Base-by-base conservation (phyloP, 2,329 filamentous ascomycete genomes). In the Botrytis pseudocinerea region DNA sequence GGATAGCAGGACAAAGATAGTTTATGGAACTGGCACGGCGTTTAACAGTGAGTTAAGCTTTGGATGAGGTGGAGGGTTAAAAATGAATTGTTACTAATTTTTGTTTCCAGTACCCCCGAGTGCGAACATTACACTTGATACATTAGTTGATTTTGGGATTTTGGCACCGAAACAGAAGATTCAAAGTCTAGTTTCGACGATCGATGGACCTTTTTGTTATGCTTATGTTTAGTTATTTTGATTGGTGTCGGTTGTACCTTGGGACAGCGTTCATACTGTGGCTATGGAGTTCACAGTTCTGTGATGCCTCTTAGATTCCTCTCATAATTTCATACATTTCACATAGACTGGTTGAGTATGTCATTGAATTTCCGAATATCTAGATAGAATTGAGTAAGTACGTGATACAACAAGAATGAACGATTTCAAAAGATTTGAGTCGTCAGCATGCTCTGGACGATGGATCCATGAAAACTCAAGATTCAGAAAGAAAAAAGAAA, bases 121-220 rank as follows among this genome's bases (percentile, higher is more conserved):
- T 46, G 44, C 59, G 4, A 64, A 64, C 32, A 44, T 70, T 70
- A 64, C 69, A 10, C 44, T 63, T 44, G 44, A 64, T 42, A 64
- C 69, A 16, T 8, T 40, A 1, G 46, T 70, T 42, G 59, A 70
- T 64, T 70, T 63, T 64, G 69, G 59, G 6, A 18, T 64, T 25
- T 40, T 70, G 69, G 59, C 57, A 22, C 42, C 54, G 20, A 38
- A 61, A 32, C 59, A 64, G 35, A 63, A 64, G 32, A 46, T 70
- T 4, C 28, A 44, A 28, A 76, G 82, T 62, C 74, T 85, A 63
- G 78, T 84, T 72, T 82, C 82, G 73, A 85, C 83, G 0, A 78
- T 83, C 22, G 63, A 61, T 40, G 75, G 76, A 7, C 63, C 62
- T 4, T 82, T 85, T 70, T 85, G 84, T 72, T 85, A 85, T 72